Conservation (phyloP, 352 stramenopile genomes). For the Pythium sukuiense region DNA sequence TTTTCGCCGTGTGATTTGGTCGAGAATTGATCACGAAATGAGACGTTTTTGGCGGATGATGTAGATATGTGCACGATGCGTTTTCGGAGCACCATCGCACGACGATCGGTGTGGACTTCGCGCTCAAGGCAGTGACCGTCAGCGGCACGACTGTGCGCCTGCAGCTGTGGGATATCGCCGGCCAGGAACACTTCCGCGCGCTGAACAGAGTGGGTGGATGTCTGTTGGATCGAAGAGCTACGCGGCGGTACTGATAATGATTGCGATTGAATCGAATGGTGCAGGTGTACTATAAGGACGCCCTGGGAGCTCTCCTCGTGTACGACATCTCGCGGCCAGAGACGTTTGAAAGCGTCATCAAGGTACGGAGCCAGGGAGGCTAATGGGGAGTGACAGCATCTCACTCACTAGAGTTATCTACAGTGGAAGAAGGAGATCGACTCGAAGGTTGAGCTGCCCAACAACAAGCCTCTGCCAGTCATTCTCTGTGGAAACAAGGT, state of each 20-base stretch:
- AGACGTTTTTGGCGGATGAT: neutral
- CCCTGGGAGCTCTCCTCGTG: conserved; percentile 88
- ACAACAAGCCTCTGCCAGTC: conserved; percentile 89
- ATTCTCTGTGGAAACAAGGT: conserved; percentile 94
- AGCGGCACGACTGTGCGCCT: conserved; percentile 87
- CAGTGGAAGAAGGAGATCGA: conserved; percentile 95
- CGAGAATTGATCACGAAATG: neutral
- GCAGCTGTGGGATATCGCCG: conserved; percentile 94
- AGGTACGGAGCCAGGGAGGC: conserved; percentile 35
- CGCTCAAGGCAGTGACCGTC: conserved; percentile 88
- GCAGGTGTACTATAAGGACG: conserved; percentile 93
- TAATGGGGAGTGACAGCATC: neutral
- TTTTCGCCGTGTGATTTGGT: neutral
- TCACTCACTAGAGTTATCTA: conserved; percentile 8
- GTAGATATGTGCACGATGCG: conserved; percentile 87
- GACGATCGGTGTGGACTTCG: conserved; percentile 93
- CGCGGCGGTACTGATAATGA: neutral
- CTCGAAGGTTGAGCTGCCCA: conserved; percentile 88
- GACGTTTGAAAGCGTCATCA: conserved; percentile 90
- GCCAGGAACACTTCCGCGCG: conserved; percentile 93
- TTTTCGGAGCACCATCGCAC: conserved; percentile 93
- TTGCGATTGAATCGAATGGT: neutral
- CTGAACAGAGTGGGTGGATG: conserved; percentile 72
- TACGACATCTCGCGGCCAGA: conserved; percentile 92
- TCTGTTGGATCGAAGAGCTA: neutral